A percentile compares a stretch with the other conserved stretches of the same genome.
phyloP scores from a whole-genome alignment of 192 early-diverging fungal genomes.

The Chytriomyces confervae region DNA sequence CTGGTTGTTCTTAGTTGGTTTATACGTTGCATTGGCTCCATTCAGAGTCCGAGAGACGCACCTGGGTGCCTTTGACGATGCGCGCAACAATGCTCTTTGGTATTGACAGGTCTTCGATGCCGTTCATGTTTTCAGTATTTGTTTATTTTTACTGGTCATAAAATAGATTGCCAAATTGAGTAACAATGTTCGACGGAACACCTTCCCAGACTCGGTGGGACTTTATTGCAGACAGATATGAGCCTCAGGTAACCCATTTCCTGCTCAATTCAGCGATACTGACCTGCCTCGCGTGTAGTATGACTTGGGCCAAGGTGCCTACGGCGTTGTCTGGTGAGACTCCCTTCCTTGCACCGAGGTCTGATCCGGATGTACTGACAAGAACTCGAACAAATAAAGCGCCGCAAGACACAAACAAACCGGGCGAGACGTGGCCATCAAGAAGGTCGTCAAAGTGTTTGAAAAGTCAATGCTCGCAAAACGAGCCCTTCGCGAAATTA shows the following conservation, averaged over 20 bases:
- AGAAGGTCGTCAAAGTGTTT: slow-evolving; percentile 97
- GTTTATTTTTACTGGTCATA: neutral
- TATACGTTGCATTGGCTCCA: too few species aligned
- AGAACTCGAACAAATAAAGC: slow-evolving; percentile 44
- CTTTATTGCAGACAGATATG: neutral
- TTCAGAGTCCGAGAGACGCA: neutral
- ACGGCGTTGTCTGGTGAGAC: slow-evolving; percentile 81
- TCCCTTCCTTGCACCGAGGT: neutral
- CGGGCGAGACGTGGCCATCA: slow-evolving; percentile 85
- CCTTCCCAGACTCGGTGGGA: neutral
- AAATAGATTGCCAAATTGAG: too few species aligned
- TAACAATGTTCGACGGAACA: too few species aligned
- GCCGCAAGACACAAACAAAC: slow-evolving; percentile 90
- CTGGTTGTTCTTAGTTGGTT: neutral
- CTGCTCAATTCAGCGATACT: neutral
- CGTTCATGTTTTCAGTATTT: slow-evolving; percentile 1
- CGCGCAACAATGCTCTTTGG: slow-evolving; percentile 23
- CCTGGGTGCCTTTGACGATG: slow-evolving; percentile 11
- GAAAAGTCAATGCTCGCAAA: slow-evolving; percentile 90
- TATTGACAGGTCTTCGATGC: slow-evolving; percentile 30
- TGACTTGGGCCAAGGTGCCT: slow-evolving; percentile 90
- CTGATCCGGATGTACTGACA: neutral
- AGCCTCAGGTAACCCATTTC: neutral
- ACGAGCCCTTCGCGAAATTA: slow-evolving; percentile 93
- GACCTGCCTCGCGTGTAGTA: slow-evolving; percentile 52